Percentiles rank a stretch among this genome's conserved stretches.
Conservation (phyloP, 805 yeast species). For the Wickerhamiella kazuoi region DNA sequence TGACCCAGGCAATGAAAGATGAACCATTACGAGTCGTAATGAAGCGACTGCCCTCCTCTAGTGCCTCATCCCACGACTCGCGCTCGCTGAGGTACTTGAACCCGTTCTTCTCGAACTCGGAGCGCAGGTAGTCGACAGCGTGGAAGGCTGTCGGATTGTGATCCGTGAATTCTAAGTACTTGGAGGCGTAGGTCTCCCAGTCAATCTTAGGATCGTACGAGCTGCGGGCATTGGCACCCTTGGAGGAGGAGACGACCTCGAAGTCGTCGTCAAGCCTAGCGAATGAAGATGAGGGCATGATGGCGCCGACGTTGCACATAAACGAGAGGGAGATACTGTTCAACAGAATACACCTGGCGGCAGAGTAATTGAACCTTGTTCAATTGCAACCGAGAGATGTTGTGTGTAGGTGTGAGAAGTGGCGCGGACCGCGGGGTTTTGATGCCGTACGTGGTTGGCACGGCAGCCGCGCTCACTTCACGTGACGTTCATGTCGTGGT, state of each 20-base stretch:
- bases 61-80: slow-evolving; percentile 30
- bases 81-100: slow-evolving; percentile 51
- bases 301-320: background rate
- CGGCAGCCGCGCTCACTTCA: too few relatives aligned
- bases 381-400: background rate
- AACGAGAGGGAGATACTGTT: too few relatives aligned
- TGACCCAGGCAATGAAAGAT: slow-evolving; percentile 47
- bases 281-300: background rate
- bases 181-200: slow-evolving; percentile 17
- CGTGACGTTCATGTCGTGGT: too few relatives aligned
- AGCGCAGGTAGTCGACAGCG: slow-evolving; percentile 37
- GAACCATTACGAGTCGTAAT: slow-evolving; percentile 57
- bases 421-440: too few relatives aligned
- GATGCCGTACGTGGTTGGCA: too few relatives aligned
- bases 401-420: too few relatives aligned
- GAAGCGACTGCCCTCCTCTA: slow-evolving; percentile 30
- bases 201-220: slow-evolving; percentile 11
- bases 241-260: slow-evolving; percentile 11
- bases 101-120: slow-evolving; percentile 37
- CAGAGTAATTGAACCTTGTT: too few relatives aligned
- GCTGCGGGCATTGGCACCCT: background rate
- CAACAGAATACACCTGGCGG: too few relatives aligned
- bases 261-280: slow-evolving; percentile 10
- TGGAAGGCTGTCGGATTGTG: slow-evolving; percentile 61
- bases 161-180: slow-evolving; percentile 55